Base-by-base conservation (phyloP, 1,139 yeast species). In the Geotrichum australiense region DNA sequence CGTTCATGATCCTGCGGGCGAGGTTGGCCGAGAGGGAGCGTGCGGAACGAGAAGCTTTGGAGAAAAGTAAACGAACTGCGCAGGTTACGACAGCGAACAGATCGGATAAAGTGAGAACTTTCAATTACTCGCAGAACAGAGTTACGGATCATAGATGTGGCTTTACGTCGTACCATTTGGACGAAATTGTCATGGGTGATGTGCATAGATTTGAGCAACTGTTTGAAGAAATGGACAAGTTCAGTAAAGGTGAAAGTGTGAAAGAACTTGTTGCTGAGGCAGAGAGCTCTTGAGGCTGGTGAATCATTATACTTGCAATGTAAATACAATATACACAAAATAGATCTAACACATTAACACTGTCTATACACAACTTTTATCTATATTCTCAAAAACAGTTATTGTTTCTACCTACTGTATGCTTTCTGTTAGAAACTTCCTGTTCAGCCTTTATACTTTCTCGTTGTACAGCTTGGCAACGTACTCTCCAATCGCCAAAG, bases 61-160 rank as follows among this genome's bases (percentile, higher is more conserved):
- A 86, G 54, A 68, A 80, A 37, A 71, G 71, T 42, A 71, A 79
- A 46, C 68, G 98, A 46, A 76, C 81, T 1, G 84, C 79, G 41
- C 97, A 89, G 59, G 97, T 91, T 3, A 71, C 87, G 1, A 73
- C 93, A 1, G 86, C 95, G 1, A 95, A 86, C 57, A 69, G 98
- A 47, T 80, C 94, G 2, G 98, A 93, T 58, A 91, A 91, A 63
- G 82, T 91, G 48, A 68, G 98, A 51, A 93, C 98, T 0, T 91
- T 91, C 60, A 91, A 91, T 56, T 89, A 73, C 53, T 89, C 94
- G 4, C 97, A 91, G 56, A 87, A 87, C 57, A 70, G 98, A 53
- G 76, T 91, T 42, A 89, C 97, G 0, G 99, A 91, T 57, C 98
- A 91, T 57, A 69, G 98, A 41, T 86, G 96, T 58, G 86, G 89